Evolutionary conservation across 1,284 basidiomycete species (phyloP), one percentile per base, ranked within the genome.

Genomic region (Moesziomyces parantarcticus): DNA sequence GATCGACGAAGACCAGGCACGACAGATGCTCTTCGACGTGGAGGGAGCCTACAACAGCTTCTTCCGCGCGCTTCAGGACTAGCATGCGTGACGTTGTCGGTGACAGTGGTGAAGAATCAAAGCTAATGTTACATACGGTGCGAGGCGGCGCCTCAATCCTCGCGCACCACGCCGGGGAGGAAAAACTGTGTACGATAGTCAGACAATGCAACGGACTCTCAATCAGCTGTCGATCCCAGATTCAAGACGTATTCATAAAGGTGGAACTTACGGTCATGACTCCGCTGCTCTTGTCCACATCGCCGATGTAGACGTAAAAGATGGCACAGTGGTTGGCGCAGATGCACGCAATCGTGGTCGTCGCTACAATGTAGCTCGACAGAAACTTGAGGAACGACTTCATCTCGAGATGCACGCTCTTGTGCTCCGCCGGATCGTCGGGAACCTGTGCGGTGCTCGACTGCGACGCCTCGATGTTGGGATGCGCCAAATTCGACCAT

Each of bases 21-120:
- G 97, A 60, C 94, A 97, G 92, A 88, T 98, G 76, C 88, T 94
- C 8, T 99, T 98, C 81, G 97, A 99, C 80, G 92, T 98, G 50
- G 96, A 99, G 78, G 90, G 95, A 76, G 95, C 96, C 0, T 99
- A 99, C 83, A 91, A 92, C 16, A 94, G 97, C 84, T 99, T 94
- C 87, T 97, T 96, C 88, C 87, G 92, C 40, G 93, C 92, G 79
- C 84, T 96, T 58, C 75, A 79, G 29, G 66, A 70, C n/a, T 68
- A 53, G 52, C 34, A 18, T 16, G 2, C 21, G 32, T 6, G n/a
- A 32, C 29, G 23, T 14, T n/a, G 41, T 21, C 40, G 26, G 48
- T 26, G 41, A 40, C 50, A 45, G 22, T 53, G 56, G 45, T 29
- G 26, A 40, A 61, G 10, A 22, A 55, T 7, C 18, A 20, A 47